Base-by-base conservation (phyloP, 1,284 basidiomycete genomes). In the Xerocomus minutiporus region DNA sequence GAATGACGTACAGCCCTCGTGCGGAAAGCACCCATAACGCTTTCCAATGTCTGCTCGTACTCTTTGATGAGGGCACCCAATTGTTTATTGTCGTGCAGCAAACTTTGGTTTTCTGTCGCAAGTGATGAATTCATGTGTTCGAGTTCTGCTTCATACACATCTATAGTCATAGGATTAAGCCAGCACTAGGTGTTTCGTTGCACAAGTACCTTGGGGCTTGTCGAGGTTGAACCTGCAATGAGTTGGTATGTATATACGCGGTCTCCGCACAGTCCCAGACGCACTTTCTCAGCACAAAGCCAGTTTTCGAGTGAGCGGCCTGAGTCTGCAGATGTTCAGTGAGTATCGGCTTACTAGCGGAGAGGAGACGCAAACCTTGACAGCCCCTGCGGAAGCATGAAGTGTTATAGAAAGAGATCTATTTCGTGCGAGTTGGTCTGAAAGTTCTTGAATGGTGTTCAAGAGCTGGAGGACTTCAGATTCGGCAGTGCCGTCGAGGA, bases 81-180 rank as follows among this genome's bases (percentile, higher is more conserved):
- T 64, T 97, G 93, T 70, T 97, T 95, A 76, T 98, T 98, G 72
- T 99, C 96, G 62, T 97, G 85, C 61, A 91, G 83, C 29, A 99
- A 76, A 3, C 76, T 74, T 64, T 91, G 88, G 67, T 99, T 99
- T 72, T 99, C 96, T 41, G 82, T 73, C 12, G 83, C 77, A 59
- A 99, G 86, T 45, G 85, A 78, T 0, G 79, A 76, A 60, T 95
- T 96, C 82, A 97, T 92, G 32, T 84, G 82, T 66, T 98, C 95
- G 15, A 99, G 76, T 67, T 97, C 93, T n/a, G 84, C 81, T 56
- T 94, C 87, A 65, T 97, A 99, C 59, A 86, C 85, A 74, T 99
- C 97, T 89, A 61, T 13, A 51, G 28, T n/a, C 48, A 13, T 13
- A 40, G 15, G 11, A 17, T 35, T 11, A 17, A 54, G 51, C 23